Base-by-base conservation (phyloP, 768 basidiomycete species). In the Daedalea quercina region DNA sequence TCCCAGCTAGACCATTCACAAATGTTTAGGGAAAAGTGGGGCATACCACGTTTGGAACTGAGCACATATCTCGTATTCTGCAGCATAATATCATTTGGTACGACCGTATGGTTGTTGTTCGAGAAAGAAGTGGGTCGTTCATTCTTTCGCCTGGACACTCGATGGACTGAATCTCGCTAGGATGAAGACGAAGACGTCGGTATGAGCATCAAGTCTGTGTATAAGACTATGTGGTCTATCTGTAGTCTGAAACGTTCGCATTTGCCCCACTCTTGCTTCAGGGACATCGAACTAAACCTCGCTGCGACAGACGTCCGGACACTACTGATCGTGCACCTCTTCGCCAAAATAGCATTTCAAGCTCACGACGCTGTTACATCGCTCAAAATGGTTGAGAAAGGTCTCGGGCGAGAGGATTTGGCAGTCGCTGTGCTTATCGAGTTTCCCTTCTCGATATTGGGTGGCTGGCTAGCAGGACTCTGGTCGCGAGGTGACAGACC, bases 321-420 rank as follows among this genome's bases (percentile, higher is more conserved):
- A 0, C 83, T 97, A 58, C 80, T 95, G 52, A 28, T 88, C 47
- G 73, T 99, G 61, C 92, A 98, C 65, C 73, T 96, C 26, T 81
- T 97, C 57, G 87, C 91, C 25, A 99, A 98, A 70, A 76, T 99
- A 55, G 95, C 94, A 25, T 96, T 94, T 67, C 90, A 90, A 44
- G 90, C 92, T 23, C 92, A 93, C 69, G 96, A 98, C 44, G 87
- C 92, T 6, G 89, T 85, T 12, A 93, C 91, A 2, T 84, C 81
- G 22, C 77, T 98, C 42, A 99, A 99, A 65, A 81, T 98, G 71
- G 87, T 99, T 41, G 96, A 99, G 68, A 98, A 98, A 65, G 96
- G 96, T 1, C 77, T 99, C 50, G 87, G 84, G 54, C 87, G 94
- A 37, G 96, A 98, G 73, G 96, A 99, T 61, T 77, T 98, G 35